phyloP scores from a whole-genome alignment of 2,329 filamentous ascomycete genomes.

The Parastagonospora nodorum region DNA sequence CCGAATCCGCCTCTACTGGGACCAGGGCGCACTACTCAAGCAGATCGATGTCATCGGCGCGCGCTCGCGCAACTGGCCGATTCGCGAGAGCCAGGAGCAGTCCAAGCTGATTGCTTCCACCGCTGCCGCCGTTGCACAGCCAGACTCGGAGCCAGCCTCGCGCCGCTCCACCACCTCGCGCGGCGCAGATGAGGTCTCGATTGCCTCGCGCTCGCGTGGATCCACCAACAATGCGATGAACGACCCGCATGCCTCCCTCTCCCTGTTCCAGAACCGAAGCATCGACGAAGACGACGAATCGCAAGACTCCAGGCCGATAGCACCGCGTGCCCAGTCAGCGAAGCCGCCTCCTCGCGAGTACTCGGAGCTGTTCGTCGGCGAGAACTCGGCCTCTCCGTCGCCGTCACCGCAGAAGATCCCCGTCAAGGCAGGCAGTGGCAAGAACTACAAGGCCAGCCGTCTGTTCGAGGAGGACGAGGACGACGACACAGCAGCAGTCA shows the following conservation, averaged over 20 bases:
- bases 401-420: conserved; percentile 50
- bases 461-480: conserved; percentile 63
- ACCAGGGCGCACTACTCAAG: conserved; percentile 90
- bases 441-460: conserved; percentile 59
- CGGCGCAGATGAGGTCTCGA: conserved; percentile 37
- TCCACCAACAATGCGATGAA: conserved; percentile 46
- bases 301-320: conserved; percentile 56
- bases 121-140: conserved; percentile 49
- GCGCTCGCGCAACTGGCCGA: conserved; percentile 91
- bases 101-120: conserved; percentile 72
- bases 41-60: conserved; percentile 92
- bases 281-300: conserved; percentile 58
- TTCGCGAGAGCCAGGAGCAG: conserved; percentile 85
- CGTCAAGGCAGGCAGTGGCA: conserved; percentile 54
- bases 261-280: conserved; percentile 75
- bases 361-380: conserved; percentile 70
- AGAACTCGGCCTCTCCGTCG: conserved; percentile 49
- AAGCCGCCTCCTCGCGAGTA: conserved; percentile 71
- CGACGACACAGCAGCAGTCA: conserved; percentile 27
- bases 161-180: conserved; percentile 42
- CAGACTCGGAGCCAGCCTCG: conserved; percentile 35
- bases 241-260: conserved; percentile 67
- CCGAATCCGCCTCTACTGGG: conserved; percentile 91
- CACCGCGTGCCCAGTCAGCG: conserved; percentile 67
- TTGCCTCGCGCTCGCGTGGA: conserved; percentile 47